Conservation (phyloP, 2,329 filamentous ascomycete species). For the Fusarium sp. region DNA sequence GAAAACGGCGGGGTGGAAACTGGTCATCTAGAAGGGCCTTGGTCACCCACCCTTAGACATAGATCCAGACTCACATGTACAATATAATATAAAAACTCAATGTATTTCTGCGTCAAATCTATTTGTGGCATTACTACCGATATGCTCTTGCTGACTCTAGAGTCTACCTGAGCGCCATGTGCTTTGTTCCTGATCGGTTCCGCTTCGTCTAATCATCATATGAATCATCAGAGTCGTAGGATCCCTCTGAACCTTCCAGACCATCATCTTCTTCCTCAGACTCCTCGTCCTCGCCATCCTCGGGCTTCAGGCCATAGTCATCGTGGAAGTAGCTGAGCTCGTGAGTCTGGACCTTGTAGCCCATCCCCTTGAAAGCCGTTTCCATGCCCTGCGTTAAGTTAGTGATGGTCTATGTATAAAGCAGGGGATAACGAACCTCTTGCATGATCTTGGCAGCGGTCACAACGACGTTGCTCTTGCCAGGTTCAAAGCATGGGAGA, state of each 20-base stretch:
- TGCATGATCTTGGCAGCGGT: slow-evolving; percentile 88
- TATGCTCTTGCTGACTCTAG: slow-evolving; percentile 22
- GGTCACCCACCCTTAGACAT: slow-evolving; percentile 17
- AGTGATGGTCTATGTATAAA: not conserved
- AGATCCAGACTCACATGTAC: slow-evolving; percentile 38
- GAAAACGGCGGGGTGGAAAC: slow-evolving; percentile 17
- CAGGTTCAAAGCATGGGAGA: slow-evolving; percentile 81
- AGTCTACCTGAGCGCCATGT: slow-evolving; percentile 26
- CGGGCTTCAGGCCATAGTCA: slow-evolving; percentile 83
- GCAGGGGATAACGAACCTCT: slow-evolving; percentile 69
- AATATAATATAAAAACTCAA: slow-evolving; percentile 35
- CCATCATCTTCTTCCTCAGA: slow-evolving; percentile 59
- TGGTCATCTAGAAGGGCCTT: slow-evolving; percentile 21
- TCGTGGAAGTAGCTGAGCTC: slow-evolving; percentile 85
- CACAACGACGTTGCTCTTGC: slow-evolving; percentile 84
- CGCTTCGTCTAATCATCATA: slow-evolving; percentile 43
- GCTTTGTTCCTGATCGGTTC: not conserved
- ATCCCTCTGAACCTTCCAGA: slow-evolving; percentile 46
- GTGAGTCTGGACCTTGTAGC: slow-evolving; percentile 82
- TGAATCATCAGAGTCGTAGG: slow-evolving; percentile 46
- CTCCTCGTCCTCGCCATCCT: slow-evolving; percentile 67
- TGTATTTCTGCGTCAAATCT: slow-evolving; percentile 28
- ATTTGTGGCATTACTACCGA: slow-evolving; percentile 39
- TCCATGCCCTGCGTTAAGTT: slow-evolving; percentile 70
- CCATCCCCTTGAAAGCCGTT: slow-evolving; percentile 76